A percentile compares a stretch with the other conserved stretches of the same genome.
Conservation (phyloP, 1,139 yeast genomes). For the Meyerozyma guilliermondii region DNA sequence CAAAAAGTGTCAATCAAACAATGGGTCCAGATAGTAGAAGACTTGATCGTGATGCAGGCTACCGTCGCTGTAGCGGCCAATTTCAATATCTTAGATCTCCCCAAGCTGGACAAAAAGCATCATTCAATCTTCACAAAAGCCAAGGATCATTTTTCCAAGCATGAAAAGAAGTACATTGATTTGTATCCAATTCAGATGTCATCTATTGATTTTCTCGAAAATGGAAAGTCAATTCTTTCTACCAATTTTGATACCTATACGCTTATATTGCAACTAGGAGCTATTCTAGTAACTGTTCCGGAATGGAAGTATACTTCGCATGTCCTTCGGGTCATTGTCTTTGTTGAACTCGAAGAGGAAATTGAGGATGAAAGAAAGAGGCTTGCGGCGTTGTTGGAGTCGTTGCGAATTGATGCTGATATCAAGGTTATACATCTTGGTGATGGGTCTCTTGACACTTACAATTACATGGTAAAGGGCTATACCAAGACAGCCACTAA, state of each 20-base stretch:
- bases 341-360: constrained; percentile 74
- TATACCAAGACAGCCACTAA: constrained; percentile 25
- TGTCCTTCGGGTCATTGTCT: constrained; percentile 71
- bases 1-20: constrained; percentile 64
- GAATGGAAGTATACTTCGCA: constrained; percentile 77
- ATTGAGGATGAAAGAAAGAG: constrained; percentile 65
- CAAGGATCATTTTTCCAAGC: constrained; percentile 7
- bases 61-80: constrained; percentile 94
- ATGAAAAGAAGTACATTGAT: constrained; percentile 60
- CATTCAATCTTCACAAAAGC: constrained; percentile 15
- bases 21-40: constrained; percentile 93
- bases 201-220: constrained; percentile 60
- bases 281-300: constrained; percentile 86
- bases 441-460: constrained; percentile 54
- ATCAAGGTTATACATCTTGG: constrained; percentile 66
- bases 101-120: constrained; percentile 26
- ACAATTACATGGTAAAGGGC: constrained; percentile 77
- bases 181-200: constrained; percentile 96
- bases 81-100: constrained; percentile 58
- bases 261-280: constrained; percentile 85
- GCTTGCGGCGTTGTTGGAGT: constrained; percentile 58
- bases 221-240: constrained; percentile 68
- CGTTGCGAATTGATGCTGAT: constrained; percentile 76
- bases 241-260: constrained; percentile 95
- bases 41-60: constrained; percentile 84